Base-by-base conservation (phyloP, 139 green algal genomes). In the Tetraselmis chui region DNA sequence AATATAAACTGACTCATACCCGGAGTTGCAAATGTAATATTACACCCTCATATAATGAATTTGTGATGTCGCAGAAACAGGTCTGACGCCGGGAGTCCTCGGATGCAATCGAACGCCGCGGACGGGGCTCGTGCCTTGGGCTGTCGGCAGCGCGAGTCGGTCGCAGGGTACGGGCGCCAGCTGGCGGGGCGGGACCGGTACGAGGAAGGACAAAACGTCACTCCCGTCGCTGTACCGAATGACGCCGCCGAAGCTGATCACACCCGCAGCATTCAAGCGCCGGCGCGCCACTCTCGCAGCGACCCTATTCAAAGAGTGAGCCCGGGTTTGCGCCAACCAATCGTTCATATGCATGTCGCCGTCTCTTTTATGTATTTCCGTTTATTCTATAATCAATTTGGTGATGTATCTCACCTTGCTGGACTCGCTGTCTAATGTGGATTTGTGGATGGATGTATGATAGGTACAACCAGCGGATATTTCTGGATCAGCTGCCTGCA, bases 401-500 rank as follows among this genome's bases (percentile, higher is more conserved):
- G n/a, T n/a, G n/a, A n/a, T n/a, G n/a, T n/a, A n/a, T n/a, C n/a
- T n/a, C n/a, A n/a, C n/a, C n/a, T n/a, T n/a, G n/a, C n/a, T n/a
- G n/a, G n/a, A n/a, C n/a, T n/a, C n/a, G n/a, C n/a, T n/a, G n/a
- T n/a, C n/a, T n/a, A n/a, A n/a, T n/a, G n/a, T n/a, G n/a, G n/a
- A n/a, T n/a, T n/a, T n/a, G n/a, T n/a, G n/a, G n/a, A n/a, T n/a
- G n/a, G n/a, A n/a, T n/a, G n/a, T n/a, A n/a, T n/a, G n/a, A n/a
- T n/a, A 80, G 86, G 78, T 88, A 85, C 81, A 93, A 93, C 80
- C 30, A n/a, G 1, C 31, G 23, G 0, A 83, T 93, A 29, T 93
- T 93, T 82, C 67, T 31, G 1, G 78, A 59, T 26, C 30, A 29
- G 76, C 81, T 93, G 76, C 90, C 90, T 28, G 28, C 74, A 0